Evolutionary conservation across 2,329 filamentous ascomycete species (phyloP), one percentile per base, ranked within the genome.

Genomic region (Ophiostoma pallidulum): DNA sequence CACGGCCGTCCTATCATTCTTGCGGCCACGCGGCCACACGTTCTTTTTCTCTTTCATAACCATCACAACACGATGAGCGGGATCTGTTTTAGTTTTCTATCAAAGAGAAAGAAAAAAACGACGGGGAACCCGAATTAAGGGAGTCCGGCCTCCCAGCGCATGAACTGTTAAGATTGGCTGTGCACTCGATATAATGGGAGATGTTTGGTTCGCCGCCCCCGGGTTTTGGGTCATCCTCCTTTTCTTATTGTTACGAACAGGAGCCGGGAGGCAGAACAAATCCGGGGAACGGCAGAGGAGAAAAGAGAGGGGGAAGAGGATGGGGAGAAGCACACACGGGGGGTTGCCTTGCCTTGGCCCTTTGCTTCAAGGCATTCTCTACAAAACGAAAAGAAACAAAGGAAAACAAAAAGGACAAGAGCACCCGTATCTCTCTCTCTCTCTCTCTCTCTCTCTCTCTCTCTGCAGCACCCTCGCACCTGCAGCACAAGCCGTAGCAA

Each of bases 11-110:
- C 6, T 28, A 20, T 18, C 45, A 20, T 18, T 37, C 45, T 36
- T 41, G 45, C 22, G 45, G 29, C 45, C 45, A 47, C 45, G 45
- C 45, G 44, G 37, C 44, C 44, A 33, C 44, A 41, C 44, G 37
- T 40, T 46, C 18, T 37, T 26, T 39, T 24, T n/a, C n/a, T n/a
- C n/a, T n/a, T n/a, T n/a, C n/a, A n/a, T n/a, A n/a, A n/a, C n/a
- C n/a, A n/a, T n/a, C n/a, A n/a, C n/a, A n/a, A n/a, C n/a, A n/a
- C n/a, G n/a, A n/a, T n/a, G n/a, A n/a, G n/a, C n/a, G n/a, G n/a
- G n/a, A n/a, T n/a, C n/a, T n/a, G n/a, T n/a, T n/a, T n/a, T n/a
- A n/a, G n/a, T n/a, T n/a, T n/a, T n/a, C n/a, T n/a, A n/a, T n/a
- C n/a, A n/a, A n/a, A n/a, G n/a, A n/a, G n/a, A n/a, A n/a, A n/a